phyloP scores from a whole-genome alignment of 495 filamentous ascomycete genomes.

The Tuber umbilicatum region DNA sequence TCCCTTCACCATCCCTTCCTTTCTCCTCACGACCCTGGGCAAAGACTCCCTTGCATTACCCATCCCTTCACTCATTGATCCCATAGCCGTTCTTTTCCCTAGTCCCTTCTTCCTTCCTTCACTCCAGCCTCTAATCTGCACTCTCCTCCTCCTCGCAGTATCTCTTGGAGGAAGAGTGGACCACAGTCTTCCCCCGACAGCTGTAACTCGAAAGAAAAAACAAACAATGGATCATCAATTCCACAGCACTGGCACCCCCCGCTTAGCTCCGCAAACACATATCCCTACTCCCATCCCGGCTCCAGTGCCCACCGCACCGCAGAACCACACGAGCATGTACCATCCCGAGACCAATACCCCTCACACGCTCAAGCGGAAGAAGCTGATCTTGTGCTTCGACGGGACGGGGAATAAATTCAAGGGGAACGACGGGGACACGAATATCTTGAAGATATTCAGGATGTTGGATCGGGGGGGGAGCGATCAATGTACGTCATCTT shows the following conservation, averaged over 20 bases:
- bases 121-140: neutral
- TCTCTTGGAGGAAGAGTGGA: neutral
- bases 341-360: neutral
- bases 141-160: neutral
- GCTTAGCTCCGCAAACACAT: neutral
- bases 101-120: neutral
- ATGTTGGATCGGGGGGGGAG: slow-evolving; percentile 53
- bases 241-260: neutral
- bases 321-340: neutral
- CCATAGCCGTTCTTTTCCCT: neutral
- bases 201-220: neutral
- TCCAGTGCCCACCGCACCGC: neutral
- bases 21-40: neutral
- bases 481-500: slow-evolving; percentile 48
- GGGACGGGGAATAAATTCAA: slow-evolving; percentile 83
- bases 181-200: neutral
- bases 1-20: neutral
- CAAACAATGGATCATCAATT: neutral
- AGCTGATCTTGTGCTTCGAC: slow-evolving; percentile 78
- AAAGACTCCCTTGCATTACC: neutral
- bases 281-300: neutral
- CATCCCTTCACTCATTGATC: neutral
- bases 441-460: slow-evolving; percentile 79
- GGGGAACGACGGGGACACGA: slow-evolving; percentile 74
- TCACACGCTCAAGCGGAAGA: slow-evolving; percentile 43